phyloP scores from a whole-genome alignment of 208 protist species.

The Leishmania lainsoni region DNA sequence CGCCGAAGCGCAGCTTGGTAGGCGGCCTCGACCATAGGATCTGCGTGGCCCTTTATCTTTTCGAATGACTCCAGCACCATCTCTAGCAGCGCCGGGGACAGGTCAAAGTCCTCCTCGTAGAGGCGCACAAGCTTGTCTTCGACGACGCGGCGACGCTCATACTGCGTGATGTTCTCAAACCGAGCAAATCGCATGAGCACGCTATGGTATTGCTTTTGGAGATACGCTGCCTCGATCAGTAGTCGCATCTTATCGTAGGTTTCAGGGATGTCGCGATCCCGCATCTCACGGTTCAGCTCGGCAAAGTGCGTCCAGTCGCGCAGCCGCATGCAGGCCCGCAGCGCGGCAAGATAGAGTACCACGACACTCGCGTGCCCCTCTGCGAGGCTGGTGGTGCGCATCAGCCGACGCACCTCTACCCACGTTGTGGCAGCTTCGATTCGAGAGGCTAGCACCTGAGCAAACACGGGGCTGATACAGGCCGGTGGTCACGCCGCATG shows the following conservation, averaged over 20 bases:
- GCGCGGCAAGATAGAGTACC: constrained; percentile 53
- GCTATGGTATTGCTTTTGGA: constrained; percentile 52
- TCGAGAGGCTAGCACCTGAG: constrained; percentile 39
- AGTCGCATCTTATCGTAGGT: constrained; percentile 76
- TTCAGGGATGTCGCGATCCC: constrained; percentile 53
- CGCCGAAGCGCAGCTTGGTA: constrained; percentile 50
- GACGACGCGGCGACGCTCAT: constrained; percentile 48
- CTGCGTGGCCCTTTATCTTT: constrained; percentile 42
- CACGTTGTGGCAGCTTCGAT: constrained; percentile 41
- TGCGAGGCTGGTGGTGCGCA: constrained; percentile 33
- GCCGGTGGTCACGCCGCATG: constrained; percentile 62
- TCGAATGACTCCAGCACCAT: constrained; percentile 66
- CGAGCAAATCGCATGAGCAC: constrained; percentile 69
- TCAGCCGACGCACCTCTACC: constrained; percentile 41
- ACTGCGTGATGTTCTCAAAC: constrained; percentile 64
- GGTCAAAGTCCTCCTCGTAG: constrained; percentile 65
- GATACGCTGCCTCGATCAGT: constrained; percentile 66
- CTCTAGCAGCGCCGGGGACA: constrained; percentile 52
- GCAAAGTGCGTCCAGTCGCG: constrained; percentile 68
- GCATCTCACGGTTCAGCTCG: constrained; percentile 61
- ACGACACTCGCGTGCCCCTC: constrained; percentile 32
- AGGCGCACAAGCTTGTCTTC: constrained; percentile 47
- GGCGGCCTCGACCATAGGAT: constrained; percentile 50
- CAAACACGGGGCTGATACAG: constrained; percentile 58
- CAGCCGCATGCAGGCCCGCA: constrained; percentile 62